phyloP scores from a whole-genome alignment of 768 basidiomycete species.

The Mrakia gelida region DNA sequence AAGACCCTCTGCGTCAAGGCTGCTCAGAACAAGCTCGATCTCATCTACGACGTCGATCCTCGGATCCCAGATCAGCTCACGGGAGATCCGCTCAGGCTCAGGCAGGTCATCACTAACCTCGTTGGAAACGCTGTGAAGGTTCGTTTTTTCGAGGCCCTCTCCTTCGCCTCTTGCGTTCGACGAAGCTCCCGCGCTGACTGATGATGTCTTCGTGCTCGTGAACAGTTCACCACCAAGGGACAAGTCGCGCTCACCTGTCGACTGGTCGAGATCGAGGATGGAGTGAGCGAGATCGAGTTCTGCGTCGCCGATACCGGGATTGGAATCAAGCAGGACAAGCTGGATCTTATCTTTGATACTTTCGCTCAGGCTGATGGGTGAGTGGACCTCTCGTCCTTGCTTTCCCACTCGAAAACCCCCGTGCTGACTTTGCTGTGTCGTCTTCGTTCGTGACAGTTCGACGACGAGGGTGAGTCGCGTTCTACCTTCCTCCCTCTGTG shows the following conservation, averaged over 20 bases:
- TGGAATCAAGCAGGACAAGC: conserved; percentile 95
- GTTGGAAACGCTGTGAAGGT: conserved; percentile 37
- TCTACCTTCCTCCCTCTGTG: conserved; percentile 1
- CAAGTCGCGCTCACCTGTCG: conserved; percentile 85
- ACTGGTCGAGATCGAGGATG: conserved; percentile 65
- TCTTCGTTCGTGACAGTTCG: conserved; percentile 47
- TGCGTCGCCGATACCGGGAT: conserved; percentile 98
- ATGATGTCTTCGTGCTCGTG: neutral
- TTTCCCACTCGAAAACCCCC: neutral
- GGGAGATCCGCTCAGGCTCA: conserved; percentile 87
- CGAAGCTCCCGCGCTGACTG: neutral
- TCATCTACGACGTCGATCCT: conserved; percentile 92
- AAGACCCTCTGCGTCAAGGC: conserved; percentile 98
- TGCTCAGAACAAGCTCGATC: conserved; percentile 89
- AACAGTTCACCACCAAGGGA: conserved; percentile 60
- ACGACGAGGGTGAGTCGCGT: conserved; percentile 63
- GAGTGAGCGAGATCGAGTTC: conserved; percentile 87
- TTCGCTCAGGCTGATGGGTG: conserved; percentile 95
- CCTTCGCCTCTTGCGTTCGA: conserved; percentile 40
- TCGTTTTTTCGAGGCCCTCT: conserved; percentile 65
- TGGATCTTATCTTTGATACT: conserved; percentile 97
- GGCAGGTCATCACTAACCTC: conserved; percentile 55
- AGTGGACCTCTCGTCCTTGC: neutral
- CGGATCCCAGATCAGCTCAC: conserved; percentile 95
- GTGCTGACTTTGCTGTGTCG: neutral